These are phyloP conservation scores for Gyrodon lividus DNA, from an alignment of 768 basidiomycete species.

Conservation along the genomic window DNA sequence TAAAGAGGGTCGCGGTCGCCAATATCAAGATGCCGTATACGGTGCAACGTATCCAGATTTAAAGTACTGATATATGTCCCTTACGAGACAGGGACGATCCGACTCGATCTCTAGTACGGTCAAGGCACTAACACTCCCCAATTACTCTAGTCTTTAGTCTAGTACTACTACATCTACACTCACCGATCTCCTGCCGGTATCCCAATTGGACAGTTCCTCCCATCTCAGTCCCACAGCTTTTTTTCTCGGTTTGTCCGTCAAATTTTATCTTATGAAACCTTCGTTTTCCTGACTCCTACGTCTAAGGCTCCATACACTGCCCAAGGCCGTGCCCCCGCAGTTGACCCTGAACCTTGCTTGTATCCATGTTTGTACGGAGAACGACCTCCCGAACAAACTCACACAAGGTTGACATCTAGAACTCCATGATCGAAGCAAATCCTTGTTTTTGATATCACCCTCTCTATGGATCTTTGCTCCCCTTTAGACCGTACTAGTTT, in stretches of 20 bases:
- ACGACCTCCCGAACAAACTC: constrained; percentile 29
- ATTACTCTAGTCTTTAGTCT: constrained; percentile 22
- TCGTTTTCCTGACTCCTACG: constrained; percentile 19
- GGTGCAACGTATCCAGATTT: constrained; percentile 35
- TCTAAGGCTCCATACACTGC: constrained; percentile 11
- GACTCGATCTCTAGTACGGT: constrained; percentile 34
- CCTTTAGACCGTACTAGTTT: constrained; percentile 16
- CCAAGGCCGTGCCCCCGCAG: constrained; percentile 6
- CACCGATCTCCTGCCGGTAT: constrained; percentile 11
- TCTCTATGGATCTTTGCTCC: constrained; percentile 26
- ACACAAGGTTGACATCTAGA: constrained; percentile 29
- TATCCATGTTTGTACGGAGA: constrained; percentile 25
- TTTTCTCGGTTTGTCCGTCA: constrained; percentile 8
- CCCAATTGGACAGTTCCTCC: constrained; percentile 9
- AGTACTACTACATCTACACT: not conserved
- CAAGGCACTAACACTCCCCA: constrained; percentile 29
- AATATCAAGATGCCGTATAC: constrained; percentile 35
- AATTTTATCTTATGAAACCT: constrained; percentile 12
- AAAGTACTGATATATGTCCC: constrained; percentile 31
- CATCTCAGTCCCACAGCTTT: constrained; percentile 21
- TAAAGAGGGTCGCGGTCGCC: constrained; percentile 15
- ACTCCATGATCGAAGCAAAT: constrained; percentile 33
- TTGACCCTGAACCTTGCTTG: constrained; percentile 22
- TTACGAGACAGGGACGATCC: constrained; percentile 39
- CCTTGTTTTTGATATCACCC: constrained; percentile 19